Conservation (phyloP, 768 basidiomycete genomes). For the Pisolithus orientalis region DNA sequence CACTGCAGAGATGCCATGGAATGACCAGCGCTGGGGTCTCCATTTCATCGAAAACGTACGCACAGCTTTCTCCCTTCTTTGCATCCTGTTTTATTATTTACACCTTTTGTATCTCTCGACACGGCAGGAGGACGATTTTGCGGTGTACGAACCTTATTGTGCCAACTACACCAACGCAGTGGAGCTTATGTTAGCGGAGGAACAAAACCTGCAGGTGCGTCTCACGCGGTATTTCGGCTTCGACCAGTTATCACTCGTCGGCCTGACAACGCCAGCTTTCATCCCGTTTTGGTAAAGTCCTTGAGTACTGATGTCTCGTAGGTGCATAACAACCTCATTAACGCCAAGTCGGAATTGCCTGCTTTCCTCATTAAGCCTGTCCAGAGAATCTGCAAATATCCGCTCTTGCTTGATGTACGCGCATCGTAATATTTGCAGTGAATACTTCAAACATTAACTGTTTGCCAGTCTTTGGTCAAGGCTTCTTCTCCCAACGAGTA, state of each 20-base stretch:
- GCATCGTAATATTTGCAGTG: constrained; percentile 6
- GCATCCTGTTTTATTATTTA: constrained; percentile 35
- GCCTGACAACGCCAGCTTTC: constrained; percentile 17
- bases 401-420: constrained; percentile 84
- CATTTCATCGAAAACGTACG: constrained; percentile 81
- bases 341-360: constrained; percentile 86
- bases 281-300: constrained; percentile 1
- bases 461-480: constrained; percentile 64
- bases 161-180: constrained; percentile 88
- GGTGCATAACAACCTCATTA: constrained; percentile 80
- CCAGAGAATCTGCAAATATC: constrained; percentile 98
- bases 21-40: constrained; percentile 82
- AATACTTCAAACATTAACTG: constrained; percentile 6
- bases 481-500: constrained; percentile 58
- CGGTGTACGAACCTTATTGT: constrained; percentile 96
- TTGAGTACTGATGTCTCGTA: constrained; percentile 21
- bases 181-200: constrained; percentile 79
- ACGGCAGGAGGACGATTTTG: constrained; percentile 92
- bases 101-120: constrained; percentile 20
- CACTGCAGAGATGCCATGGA: constrained; percentile 76
- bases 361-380: constrained; percentile 98
- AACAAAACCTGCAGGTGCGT: constrained; percentile 78
- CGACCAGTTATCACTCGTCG: constrained; percentile 7
- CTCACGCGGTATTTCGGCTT: constrained; percentile 5
- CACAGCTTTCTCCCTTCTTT: constrained; percentile 16